A percentile compares a stretch with the other conserved stretches of the same genome.
These are phyloP conservation scores for Rhizoclosmatium globosum DNA, from an alignment of 192 early-diverging fungal genomes.

Conservation along the genomic window DNA sequence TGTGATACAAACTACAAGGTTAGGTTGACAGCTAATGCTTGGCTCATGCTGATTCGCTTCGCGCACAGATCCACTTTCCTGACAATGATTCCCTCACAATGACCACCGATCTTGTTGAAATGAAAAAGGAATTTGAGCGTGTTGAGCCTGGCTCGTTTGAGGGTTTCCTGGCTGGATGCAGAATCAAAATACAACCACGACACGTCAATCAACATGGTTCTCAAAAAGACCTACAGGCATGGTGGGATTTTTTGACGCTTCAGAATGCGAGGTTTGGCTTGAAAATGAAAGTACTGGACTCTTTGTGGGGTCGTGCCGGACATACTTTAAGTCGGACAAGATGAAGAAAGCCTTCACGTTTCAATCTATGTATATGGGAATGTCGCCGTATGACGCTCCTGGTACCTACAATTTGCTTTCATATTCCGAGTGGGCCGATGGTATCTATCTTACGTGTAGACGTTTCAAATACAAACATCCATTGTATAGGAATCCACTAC, in stretches of 20 bases:
- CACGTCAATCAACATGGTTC: constrained; percentile 47
- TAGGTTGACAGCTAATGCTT: not conserved
- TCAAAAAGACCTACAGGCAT: constrained; percentile 56
- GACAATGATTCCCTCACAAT: constrained; percentile 56
- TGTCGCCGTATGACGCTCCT: constrained; percentile 69
- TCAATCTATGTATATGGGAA: constrained; percentile 73
- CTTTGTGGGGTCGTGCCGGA: constrained; percentile 50
- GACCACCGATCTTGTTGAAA: constrained; percentile 56
- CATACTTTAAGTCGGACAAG: constrained; percentile 60
- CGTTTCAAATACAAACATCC: not conserved
- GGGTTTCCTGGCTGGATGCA: constrained; percentile 45
- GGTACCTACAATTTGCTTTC: constrained; percentile 61
- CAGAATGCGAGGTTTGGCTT: constrained; percentile 48
- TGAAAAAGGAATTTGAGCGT: constrained; percentile 61
- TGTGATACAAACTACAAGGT: constrained; percentile 60
- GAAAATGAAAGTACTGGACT: constrained; percentile 56
- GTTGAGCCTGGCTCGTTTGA: constrained; percentile 54
- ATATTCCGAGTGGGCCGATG: constrained; percentile 64
- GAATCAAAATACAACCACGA: constrained; percentile 65
- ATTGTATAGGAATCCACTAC: constrained; percentile 56
- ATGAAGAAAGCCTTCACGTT: constrained; percentile 66
- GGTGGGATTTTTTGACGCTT: constrained; percentile 54
- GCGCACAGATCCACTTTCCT: constrained; percentile 55
- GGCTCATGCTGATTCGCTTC: not conserved
- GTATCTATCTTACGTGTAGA: not conserved